Percentiles rank a stretch among this genome's conserved stretches.
These are phyloP conservation scores for Lavandula angustifolia DNA, from an alignment of 257 asterid species.

Conservation along the genomic window DNA sequence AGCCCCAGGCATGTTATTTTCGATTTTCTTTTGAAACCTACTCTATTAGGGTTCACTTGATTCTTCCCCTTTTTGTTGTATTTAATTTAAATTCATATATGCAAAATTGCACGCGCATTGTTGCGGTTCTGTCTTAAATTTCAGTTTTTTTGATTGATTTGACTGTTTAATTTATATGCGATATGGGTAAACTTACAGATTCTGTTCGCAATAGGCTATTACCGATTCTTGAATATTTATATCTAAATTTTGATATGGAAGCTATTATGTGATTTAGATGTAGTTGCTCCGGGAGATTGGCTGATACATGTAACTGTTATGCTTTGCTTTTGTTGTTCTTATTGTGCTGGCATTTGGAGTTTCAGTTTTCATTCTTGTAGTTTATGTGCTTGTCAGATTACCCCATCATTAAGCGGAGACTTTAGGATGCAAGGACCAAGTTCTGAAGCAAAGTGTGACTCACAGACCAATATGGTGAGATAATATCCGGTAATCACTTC, in stretches of 20 bases:
- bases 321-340: neutral
- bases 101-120: neutral
- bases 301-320: neutral
- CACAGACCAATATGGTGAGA: conserved; percentile 64
- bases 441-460: conserved; percentile 45
- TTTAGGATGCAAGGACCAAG: conserved; percentile 58
- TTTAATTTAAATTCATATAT: conserved; percentile 8
- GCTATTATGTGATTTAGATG: conserved; percentile 6
- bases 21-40: too few species aligned
- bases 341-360: conserved; percentile 16
- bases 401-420: conserved; percentile 51
- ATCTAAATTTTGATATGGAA: neutral
- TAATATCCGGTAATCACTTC: conserved; percentile 52
- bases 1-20: conserved; percentile 51
- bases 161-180: conserved; percentile 18
- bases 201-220: neutral
- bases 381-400: conserved; percentile 47
- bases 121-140: conserved; percentile 2
- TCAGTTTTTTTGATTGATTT: conserved; percentile 3
- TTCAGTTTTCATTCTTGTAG: neutral
- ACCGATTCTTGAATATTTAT: neutral
- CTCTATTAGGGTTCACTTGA: conserved; percentile 28
- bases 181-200: conserved; percentile 30
- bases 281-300: conserved; percentile 6
- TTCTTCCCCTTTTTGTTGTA: conserved; percentile 6